These are phyloP conservation scores for Lactarius deliciosus DNA, from an alignment of 768 basidiomycete genomes.

Conservation along the genomic window DNA sequence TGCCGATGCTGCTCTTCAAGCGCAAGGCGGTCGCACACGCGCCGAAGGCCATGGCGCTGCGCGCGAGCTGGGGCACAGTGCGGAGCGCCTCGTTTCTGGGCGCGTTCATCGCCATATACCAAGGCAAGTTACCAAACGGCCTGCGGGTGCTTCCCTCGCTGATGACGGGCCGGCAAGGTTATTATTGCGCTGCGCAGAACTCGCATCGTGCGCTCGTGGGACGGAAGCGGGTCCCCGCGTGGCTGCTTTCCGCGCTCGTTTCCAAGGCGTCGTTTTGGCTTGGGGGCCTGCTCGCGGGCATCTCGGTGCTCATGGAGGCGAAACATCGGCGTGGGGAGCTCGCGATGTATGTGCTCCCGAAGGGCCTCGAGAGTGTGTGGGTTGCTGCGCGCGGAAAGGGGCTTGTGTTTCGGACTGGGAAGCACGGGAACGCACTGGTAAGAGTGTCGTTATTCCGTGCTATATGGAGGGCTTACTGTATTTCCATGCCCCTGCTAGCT, in stretches of 20 bases:
- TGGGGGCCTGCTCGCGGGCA: constrained; percentile 67
- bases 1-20: constrained; percentile 85
- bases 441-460: constrained; percentile 33
- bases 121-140: constrained; percentile 43
- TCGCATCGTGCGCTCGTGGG: neutral
- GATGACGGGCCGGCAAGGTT: constrained; percentile 22
- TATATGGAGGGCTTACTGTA: constrained; percentile 7
- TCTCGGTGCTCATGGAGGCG: constrained; percentile 85
- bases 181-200: constrained; percentile 49
- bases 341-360: constrained; percentile 90
- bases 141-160: neutral
- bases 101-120: constrained; percentile 77
- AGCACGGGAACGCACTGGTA: constrained; percentile 66
- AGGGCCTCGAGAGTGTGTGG: constrained; percentile 89
- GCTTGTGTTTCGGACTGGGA: constrained; percentile 68
- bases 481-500: no score
- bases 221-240: constrained; percentile 39
- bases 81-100: constrained; percentile 88
- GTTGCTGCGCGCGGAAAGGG: constrained; percentile 71
- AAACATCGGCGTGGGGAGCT: constrained; percentile 82
- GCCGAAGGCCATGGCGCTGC: constrained; percentile 64
- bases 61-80: constrained; percentile 67
- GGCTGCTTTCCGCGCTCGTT: constrained; percentile 56
- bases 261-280: constrained; percentile 74
- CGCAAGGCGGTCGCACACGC: constrained; percentile 60